Percentiles rank a stretch among this genome's conserved stretches.
Evolutionary conservation across 108 stramenopile genomes (phyloP).

Genomic region (Nitzschia sp.): DNA sequence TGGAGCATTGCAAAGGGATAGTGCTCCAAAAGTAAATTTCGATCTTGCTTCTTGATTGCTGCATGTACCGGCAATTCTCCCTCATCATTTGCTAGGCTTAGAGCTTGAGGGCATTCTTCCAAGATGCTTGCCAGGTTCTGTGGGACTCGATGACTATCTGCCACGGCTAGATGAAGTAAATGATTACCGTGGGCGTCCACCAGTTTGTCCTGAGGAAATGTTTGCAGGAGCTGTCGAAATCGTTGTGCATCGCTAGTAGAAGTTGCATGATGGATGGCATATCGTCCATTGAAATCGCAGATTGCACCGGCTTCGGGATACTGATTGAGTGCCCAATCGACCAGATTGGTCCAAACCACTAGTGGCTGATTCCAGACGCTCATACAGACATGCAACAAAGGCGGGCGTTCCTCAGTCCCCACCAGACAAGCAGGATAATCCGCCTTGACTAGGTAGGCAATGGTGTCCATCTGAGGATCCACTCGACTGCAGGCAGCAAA

Average conservation of each 20-base stretch:
- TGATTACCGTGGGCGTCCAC: conserved; percentile 1
- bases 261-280: conserved; percentile 2
- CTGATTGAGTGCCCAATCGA: not conserved
- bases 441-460: not conserved
- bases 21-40: conserved; percentile 2
- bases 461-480: not conserved
- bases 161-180: not conserved
- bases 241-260: not conserved
- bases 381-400: conserved; percentile 3
- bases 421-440: conserved; percentile 1
- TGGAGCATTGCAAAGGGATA: not conserved
- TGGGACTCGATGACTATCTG: conserved; percentile 6
- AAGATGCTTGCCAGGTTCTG: not conserved
- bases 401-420: not conserved
- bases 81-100: not conserved
- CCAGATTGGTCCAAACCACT: not conserved
- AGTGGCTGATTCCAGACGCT: conserved; percentile 3
- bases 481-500: conserved; percentile 8
- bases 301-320: not conserved
- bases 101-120: conserved; percentile 3
- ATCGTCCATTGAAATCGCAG: not conserved
- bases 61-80: conserved; percentile 2
- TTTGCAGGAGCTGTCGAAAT: not conserved
- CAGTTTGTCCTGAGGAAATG: not conserved
- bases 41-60: conserved; percentile 10